Evolutionary conservation across 208 protist genomes (phyloP).

Genomic region (Spongospora subterranea): DNA sequence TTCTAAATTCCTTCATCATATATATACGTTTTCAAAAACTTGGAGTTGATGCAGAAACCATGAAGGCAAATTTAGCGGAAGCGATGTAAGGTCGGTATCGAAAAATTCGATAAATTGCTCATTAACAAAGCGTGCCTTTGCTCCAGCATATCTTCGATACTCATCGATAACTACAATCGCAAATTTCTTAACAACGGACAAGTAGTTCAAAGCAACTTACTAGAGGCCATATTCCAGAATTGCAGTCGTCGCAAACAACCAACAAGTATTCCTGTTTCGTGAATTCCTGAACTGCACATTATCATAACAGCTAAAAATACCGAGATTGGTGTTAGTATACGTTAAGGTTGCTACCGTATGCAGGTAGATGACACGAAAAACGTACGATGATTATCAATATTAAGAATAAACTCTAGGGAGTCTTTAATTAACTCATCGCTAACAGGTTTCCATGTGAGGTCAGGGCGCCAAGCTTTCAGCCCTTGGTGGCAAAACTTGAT

Average conservation of each 20-base stretch:
- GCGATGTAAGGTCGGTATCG: not conserved
- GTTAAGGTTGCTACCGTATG: not conserved
- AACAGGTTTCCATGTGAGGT: slow-evolving; percentile 35
- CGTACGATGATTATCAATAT: slow-evolving; percentile 33
- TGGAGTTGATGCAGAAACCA: slow-evolving; percentile 3
- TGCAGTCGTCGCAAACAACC: slow-evolving; percentile 38
- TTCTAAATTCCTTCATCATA: not conserved
- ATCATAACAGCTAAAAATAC: slow-evolving; percentile 43
- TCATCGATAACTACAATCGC: slow-evolving; percentile 41
- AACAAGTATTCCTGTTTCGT: slow-evolving; percentile 50
- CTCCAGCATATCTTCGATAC: slow-evolving; percentile 34
- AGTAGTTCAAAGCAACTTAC: not conserved
- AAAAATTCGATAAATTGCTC: slow-evolving; percentile 52
- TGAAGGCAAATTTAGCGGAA: not conserved
- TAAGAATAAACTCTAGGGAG: slow-evolving; percentile 51
- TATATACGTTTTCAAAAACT: not conserved
- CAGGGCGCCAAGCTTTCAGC: slow-evolving; percentile 36
- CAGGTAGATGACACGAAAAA: not conserved
- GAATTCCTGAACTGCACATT: slow-evolving; percentile 16
- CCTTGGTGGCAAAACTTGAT: slow-evolving; percentile 42
- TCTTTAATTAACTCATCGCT: slow-evolving; percentile 38
- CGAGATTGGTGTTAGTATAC: too few relatives aligned
- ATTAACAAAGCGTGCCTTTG: slow-evolving; percentile 26
- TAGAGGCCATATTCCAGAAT: slow-evolving; percentile 53
- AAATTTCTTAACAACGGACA: not conserved